Percentiles rank a stretch among this genome's conserved stretches.
These are phyloP conservation scores for Candida gigantensis DNA, from an alignment of 1,139 yeast species.

Conservation along the genomic window DNA sequence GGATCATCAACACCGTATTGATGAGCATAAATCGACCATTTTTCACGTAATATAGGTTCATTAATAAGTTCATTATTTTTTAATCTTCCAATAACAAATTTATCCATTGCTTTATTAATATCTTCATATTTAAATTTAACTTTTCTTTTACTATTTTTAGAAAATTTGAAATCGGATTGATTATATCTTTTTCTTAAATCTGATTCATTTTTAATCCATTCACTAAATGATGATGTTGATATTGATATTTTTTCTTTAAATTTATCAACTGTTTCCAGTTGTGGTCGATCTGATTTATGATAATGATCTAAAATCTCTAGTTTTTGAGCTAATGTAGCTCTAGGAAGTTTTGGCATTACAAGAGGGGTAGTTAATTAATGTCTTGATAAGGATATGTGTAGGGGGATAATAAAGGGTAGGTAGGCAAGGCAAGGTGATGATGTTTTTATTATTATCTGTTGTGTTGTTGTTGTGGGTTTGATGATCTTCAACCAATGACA, in stretches of 20 bases:
- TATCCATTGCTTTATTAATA: constrained; percentile 60
- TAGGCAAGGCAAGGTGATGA: constrained; percentile 1
- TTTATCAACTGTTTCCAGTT: constrained; percentile 57
- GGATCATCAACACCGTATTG: constrained; percentile 62
- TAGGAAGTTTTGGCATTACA: constrained; percentile 34
- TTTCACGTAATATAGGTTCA: constrained; percentile 56
- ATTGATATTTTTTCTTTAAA: constrained; percentile 52
- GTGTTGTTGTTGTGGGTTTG: no score
- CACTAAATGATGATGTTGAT: constrained; percentile 58
- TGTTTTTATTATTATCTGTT: no score
- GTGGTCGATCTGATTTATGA: constrained; percentile 51
- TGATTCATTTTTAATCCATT: constrained; percentile 57
- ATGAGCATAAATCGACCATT: constrained; percentile 58
- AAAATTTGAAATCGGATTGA: constrained; percentile 37
- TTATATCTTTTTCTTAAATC: constrained; percentile 46
- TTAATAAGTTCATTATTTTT: constrained; percentile 49
- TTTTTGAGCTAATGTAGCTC: constrained; percentile 62
- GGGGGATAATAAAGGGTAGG: no score
- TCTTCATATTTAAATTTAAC: constrained; percentile 56
- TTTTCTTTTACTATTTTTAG: constrained; percentile 47
- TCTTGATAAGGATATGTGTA: background rate
- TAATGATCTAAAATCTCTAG: constrained; percentile 53
- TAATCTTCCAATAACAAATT: constrained; percentile 46
- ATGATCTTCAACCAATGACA: no score
- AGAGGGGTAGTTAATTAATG: background rate